Percentiles rank a stretch among this genome's conserved stretches.
These are phyloP conservation scores for Crassisporium funariophilum DNA, from an alignment of 768 basidiomycete genomes.

Conservation along the genomic window DNA sequence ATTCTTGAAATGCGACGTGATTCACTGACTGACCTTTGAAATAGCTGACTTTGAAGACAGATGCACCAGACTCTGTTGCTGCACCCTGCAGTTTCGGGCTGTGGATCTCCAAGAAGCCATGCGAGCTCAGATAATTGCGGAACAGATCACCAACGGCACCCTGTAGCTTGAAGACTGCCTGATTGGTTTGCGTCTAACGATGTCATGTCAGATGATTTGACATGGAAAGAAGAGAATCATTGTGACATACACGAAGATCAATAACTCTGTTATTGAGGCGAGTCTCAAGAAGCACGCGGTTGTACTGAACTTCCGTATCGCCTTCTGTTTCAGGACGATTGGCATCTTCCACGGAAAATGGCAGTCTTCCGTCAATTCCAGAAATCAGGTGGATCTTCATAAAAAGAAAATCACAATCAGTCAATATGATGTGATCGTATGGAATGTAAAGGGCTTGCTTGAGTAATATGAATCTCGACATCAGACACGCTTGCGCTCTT, in stretches of 20 bases:
- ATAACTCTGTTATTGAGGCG: conserved; percentile 93
- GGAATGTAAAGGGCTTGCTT: conserved; percentile 50
- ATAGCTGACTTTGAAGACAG: conserved; percentile 97
- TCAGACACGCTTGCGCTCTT: conserved; percentile 89
- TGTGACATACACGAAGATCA: conserved; percentile 87
- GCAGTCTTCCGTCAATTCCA: conserved; percentile 76
- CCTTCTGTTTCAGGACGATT: conserved; percentile 77
- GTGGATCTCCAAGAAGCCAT: conserved; percentile 93
- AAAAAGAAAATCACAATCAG: conserved; percentile 1
- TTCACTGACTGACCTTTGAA: conserved; percentile 73
- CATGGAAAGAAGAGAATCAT: neutral
- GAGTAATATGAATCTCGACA: conserved; percentile 82
- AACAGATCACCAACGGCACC: conserved; percentile 88
- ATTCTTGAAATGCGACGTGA: neutral
- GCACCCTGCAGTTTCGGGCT: conserved; percentile 97
- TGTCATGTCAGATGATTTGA: conserved; percentile 1
- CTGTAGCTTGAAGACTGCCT: conserved; percentile 92
- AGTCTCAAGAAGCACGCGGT: conserved; percentile 87
- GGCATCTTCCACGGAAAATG: conserved; percentile 94
- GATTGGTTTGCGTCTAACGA: conserved; percentile 85
- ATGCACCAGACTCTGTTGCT: conserved; percentile 95
- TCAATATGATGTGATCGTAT: too few relatives aligned
- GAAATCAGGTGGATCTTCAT: conserved; percentile 79
- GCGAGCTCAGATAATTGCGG: conserved; percentile 72
- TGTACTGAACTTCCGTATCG: conserved; percentile 64